These are phyloP conservation scores for Fusarium solani-melongenae DNA, from an alignment of 2,329 filamentous ascomycete genomes.

Conservation along the genomic window DNA sequence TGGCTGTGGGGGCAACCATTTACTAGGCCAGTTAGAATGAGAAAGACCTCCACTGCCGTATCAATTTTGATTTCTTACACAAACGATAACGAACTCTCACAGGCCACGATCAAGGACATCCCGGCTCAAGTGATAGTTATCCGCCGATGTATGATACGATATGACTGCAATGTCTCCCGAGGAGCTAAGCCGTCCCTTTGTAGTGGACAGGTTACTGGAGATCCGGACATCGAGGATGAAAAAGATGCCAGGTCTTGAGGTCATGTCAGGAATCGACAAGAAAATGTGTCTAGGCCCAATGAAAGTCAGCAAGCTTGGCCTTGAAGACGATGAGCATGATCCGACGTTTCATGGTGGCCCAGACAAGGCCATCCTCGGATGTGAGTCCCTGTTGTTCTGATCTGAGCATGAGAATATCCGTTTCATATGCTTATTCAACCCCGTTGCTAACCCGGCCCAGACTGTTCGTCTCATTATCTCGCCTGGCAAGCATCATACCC, in stretches of 20 bases:
- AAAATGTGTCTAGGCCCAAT: conserved; percentile 55
- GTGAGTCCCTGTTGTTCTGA: conserved; percentile 48
- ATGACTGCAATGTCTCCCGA: background rate
- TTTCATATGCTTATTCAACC: background rate
- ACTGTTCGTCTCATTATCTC: background rate
- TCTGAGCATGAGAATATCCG: background rate
- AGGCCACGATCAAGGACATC: too few relatives aligned
- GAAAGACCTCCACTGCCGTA: background rate
- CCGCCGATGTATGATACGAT: background rate
- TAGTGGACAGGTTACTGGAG: conserved; percentile 63
- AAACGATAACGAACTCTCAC: background rate
- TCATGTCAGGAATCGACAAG: conserved; percentile 70
- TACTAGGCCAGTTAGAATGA: background rate
- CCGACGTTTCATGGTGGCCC: conserved; percentile 69
- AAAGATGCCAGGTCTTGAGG: conserved; percentile 61
- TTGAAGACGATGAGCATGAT: conserved; percentile 71
- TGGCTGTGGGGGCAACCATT: background rate
- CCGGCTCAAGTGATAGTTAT: background rate
- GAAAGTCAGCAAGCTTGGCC: conserved; percentile 59
- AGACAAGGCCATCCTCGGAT: conserved; percentile 72
- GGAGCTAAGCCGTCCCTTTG: conserved; percentile 41
- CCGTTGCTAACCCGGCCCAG: background rate
- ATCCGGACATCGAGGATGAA: conserved; percentile 68
- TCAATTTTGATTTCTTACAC: background rate
- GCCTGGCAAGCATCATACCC: background rate